Conservation (phyloP, 495 filamentous ascomycete species). For the Astrothelium subdiscretum region DNA sequence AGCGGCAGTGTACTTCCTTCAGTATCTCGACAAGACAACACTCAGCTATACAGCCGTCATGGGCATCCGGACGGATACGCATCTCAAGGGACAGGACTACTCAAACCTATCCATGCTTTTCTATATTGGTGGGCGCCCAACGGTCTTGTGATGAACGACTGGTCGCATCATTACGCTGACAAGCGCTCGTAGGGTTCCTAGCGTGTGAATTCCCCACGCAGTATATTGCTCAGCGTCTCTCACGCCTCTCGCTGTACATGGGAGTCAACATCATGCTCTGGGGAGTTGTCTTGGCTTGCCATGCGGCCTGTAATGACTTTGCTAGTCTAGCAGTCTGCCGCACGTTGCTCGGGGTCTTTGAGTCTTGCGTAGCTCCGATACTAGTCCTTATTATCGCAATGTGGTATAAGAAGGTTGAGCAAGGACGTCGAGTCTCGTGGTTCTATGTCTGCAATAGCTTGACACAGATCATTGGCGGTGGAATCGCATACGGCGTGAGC, state of each 20-base stretch:
- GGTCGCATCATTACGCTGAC: not conserved
- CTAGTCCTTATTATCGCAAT: slow-evolving; percentile 16
- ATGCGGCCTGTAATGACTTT: slow-evolving; percentile 14
- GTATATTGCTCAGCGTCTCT: slow-evolving; percentile 13
- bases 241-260: slow-evolving; percentile 13
- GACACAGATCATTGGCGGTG: slow-evolving; percentile 12
- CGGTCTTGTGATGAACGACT: not conserved
- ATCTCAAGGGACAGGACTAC: slow-evolving; percentile 14
- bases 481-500: slow-evolving; percentile 10
- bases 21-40: slow-evolving; percentile 25
- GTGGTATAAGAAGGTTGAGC: slow-evolving; percentile 16
- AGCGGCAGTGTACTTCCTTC: slow-evolving; percentile 7
- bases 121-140: not conserved
- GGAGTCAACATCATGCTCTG: slow-evolving; percentile 16
- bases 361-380: slow-evolving; percentile 12
- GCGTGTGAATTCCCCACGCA: slow-evolving; percentile 12
- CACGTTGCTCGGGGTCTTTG: slow-evolving; percentile 14
- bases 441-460: slow-evolving; percentile 13
- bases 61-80: slow-evolving; percentile 12
- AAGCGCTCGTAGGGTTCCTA: slow-evolving; percentile 6
- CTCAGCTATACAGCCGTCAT: slow-evolving; percentile 18
- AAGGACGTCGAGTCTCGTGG: slow-evolving; percentile 11
- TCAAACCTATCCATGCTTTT: slow-evolving; percentile 9
- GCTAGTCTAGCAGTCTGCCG: slow-evolving; percentile 12
- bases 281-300: slow-evolving; percentile 10